Percentiles rank a stretch among this genome's conserved stretches.
Conservation (phyloP, 2,329 filamentous ascomycete species). For the Xylariaceae sp. region DNA sequence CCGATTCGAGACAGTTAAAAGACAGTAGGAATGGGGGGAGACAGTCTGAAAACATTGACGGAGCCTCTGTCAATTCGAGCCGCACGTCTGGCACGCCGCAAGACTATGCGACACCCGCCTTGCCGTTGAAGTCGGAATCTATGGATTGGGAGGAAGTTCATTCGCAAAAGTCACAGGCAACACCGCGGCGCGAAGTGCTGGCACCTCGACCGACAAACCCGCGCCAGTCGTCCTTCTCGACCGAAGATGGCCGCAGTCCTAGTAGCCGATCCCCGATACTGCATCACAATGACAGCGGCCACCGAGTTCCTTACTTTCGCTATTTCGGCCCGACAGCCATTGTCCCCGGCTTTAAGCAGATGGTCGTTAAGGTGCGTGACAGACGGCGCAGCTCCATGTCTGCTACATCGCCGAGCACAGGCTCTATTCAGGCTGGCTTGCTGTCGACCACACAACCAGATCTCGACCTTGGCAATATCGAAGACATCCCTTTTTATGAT, state of each 20-base stretch:
- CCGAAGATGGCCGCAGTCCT: slow-evolving; percentile 49
- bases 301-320: slow-evolving; percentile 84
- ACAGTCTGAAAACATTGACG: slow-evolving; percentile 37
- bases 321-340: slow-evolving; percentile 93
- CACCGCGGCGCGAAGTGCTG: slow-evolving; percentile 35
- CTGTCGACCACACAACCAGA: slow-evolving; percentile 53
- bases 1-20: slow-evolving; percentile 37
- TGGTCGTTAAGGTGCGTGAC: slow-evolving; percentile 80
- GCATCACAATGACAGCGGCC: slow-evolving; percentile 56
- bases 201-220: slow-evolving; percentile 37
- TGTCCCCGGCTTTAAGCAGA: slow-evolving; percentile 90
- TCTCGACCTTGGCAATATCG: slow-evolving; percentile 51
- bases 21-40: slow-evolving; percentile 31
- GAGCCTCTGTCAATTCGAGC: slow-evolving; percentile 31
- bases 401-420: slow-evolving; percentile 56
- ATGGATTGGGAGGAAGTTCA: slow-evolving; percentile 42
- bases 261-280: slow-evolving; percentile 53
- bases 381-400: slow-evolving; percentile 68
- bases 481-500: slow-evolving; percentile 77
- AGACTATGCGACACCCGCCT: slow-evolving; percentile 32
- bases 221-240: slow-evolving; percentile 48
- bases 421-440: slow-evolving; percentile 40
- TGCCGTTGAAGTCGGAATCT: slow-evolving; percentile 40
- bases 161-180: slow-evolving; percentile 35
- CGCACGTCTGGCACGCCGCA: slow-evolving; percentile 36